Conservation (phyloP, 2,329 filamentous ascomycete genomes). For the Epicoccum sorghinum region DNA sequence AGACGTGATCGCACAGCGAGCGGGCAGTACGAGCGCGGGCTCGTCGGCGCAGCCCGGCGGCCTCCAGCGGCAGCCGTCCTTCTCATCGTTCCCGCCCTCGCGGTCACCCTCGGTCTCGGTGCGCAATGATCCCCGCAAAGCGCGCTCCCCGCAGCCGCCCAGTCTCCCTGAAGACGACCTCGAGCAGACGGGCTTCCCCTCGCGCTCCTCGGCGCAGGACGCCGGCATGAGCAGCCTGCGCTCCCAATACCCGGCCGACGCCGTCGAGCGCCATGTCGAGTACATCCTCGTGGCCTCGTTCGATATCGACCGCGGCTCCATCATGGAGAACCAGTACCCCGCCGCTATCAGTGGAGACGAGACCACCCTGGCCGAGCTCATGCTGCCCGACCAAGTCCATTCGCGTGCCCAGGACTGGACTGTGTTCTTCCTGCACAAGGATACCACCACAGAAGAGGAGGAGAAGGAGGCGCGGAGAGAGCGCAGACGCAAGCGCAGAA, state of each 20-base stretch:
- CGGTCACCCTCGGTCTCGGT: conserved; percentile 47
- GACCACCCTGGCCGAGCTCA: conserved; percentile 96
- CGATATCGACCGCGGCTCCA: conserved; percentile 91
- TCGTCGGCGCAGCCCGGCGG: conserved; percentile 16
- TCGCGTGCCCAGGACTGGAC: conserved; percentile 97
- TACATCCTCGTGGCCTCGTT: conserved; percentile 98
- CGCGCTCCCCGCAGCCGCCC: conserved; percentile 45
- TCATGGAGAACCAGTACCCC: conserved; percentile 99
- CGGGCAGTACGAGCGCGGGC: conserved; percentile 9
- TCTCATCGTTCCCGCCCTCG: conserved; percentile 51
- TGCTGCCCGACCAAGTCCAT: conserved; percentile 97
- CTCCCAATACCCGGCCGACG: conserved; percentile 57
- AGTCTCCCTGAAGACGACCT: conserved; percentile 41
- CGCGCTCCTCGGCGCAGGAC: conserved; percentile 32
- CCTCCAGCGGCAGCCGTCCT: conserved; percentile 50
- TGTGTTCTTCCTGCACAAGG: conserved; percentile 98
- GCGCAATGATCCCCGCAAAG: conserved; percentile 41
- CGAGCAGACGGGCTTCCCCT: conserved; percentile 36
- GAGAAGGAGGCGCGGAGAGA: conserved; percentile 63
- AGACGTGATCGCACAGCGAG: conserved; percentile 39
- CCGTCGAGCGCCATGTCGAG: conserved; percentile 87
- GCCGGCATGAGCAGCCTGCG: conserved; percentile 39
- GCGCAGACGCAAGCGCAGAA: conserved; percentile 59
- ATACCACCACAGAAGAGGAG: conserved; percentile 83
- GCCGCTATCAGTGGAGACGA: conserved; percentile 95